Conservation (phyloP, 169 alveolate species). For the Prorocentrum cordatum region DNA sequence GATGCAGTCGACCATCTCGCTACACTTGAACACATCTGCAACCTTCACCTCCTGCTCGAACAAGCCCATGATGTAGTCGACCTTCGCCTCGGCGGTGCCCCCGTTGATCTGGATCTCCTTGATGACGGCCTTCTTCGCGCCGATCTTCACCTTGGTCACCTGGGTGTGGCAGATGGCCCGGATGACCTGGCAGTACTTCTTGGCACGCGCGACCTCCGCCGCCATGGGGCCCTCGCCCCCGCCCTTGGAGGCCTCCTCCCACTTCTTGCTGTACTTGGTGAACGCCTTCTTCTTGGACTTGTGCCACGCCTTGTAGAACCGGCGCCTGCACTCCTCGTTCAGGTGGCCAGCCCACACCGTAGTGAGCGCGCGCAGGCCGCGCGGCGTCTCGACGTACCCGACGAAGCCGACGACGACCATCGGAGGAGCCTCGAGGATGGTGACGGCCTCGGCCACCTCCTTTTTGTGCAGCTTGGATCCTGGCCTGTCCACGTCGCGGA, state of each 20-base stretch:
- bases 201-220: slow-evolving; percentile 88
- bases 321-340: slow-evolving; percentile 86
- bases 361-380: slow-evolving; percentile 96
- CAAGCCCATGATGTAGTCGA: slow-evolving; percentile 88
- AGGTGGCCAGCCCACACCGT: slow-evolving; percentile 98
- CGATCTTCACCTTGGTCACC: slow-evolving; percentile 89
- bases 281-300: slow-evolving; percentile 98
- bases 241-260: slow-evolving; percentile 71
- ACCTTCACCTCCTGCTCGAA: slow-evolving; percentile 96
- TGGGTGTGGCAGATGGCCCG: slow-evolving; percentile 99
- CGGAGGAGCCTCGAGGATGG: slow-evolving; percentile 93
- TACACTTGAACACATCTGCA: slow-evolving; percentile 88
- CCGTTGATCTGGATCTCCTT: slow-evolving; percentile 99
- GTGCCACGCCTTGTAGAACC: slow-evolving; percentile 98
- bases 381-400: slow-evolving; percentile 98
- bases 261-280: slow-evolving; percentile 89
- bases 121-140: slow-evolving; percentile 97
- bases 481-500: slow-evolving; percentile 95
- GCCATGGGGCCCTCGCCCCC: slow-evolving; percentile 86
- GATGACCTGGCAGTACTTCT: slow-evolving; percentile 90
- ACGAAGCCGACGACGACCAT: slow-evolving; percentile 98
- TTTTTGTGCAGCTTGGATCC: slow-evolving; percentile 96
- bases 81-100: slow-evolving; percentile 83
- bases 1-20: slow-evolving; percentile 94
- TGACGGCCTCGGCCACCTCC: slow-evolving; percentile 99